phyloP scores from a whole-genome alignment of 768 basidiomycete genomes.

The Collybia sordida region DNA sequence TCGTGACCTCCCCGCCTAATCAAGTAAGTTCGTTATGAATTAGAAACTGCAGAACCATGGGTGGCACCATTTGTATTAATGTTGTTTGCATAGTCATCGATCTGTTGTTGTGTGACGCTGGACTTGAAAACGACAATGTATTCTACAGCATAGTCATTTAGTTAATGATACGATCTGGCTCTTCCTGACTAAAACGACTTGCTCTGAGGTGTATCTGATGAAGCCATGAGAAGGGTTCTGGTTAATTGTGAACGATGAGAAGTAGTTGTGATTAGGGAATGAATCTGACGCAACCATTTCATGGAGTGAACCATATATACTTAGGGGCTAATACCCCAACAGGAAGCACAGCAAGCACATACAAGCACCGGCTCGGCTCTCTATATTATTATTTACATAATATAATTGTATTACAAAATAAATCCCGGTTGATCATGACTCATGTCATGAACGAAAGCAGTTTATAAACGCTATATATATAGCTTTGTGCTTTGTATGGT shows the following conservation, averaged over 20 bases:
- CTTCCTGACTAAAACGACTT: not conserved
- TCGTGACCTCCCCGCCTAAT: conserved; percentile 43
- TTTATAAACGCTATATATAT: no score
- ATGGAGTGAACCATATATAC: not conserved
- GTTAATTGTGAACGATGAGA: not conserved
- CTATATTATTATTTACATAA: not conserved
- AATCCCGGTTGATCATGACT: no score
- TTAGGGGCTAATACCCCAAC: no score
- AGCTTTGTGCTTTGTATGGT: no score
- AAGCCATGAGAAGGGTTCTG: not conserved
- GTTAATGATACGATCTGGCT: not conserved
- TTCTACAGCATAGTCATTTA: conserved; percentile 29
- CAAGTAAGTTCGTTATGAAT: not conserved
- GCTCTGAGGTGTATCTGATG: not conserved
- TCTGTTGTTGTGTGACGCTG: conserved; percentile 33
- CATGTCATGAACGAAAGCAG: no score
- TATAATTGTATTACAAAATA: no score
- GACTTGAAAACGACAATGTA: conserved; percentile 61
- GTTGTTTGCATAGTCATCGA: conserved; percentile 38
- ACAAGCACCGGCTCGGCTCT: not conserved
- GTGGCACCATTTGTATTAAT: conserved; percentile 37
- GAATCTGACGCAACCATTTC: not conserved
- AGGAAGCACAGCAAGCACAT: no score
- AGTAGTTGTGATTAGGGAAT: not conserved
- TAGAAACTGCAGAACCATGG: not conserved